phyloP scores from a whole-genome alignment of 257 asterid genomes.

The Solanum sparsipilum region DNA sequence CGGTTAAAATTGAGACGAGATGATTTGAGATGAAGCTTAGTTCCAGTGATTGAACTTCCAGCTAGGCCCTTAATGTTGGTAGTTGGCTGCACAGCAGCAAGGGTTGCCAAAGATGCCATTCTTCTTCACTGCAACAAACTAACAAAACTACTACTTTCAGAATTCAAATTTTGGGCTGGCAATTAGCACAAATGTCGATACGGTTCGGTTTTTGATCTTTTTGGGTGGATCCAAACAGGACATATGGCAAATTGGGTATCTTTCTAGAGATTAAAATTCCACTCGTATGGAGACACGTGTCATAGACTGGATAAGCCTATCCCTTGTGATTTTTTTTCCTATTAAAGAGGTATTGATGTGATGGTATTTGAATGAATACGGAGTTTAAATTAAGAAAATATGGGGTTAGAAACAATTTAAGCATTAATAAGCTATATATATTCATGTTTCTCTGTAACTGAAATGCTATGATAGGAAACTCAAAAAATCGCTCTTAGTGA shows the following conservation, averaged over 20 bases:
- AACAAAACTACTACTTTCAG: conserved; percentile 6
- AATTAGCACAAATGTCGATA: conserved; percentile 1
- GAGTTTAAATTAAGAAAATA: too few relatives aligned
- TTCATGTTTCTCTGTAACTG: background rate
- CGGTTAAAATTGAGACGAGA: conserved; percentile 42
- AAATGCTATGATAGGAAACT: too few relatives aligned
- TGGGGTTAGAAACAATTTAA: accelerated
- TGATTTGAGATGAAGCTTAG: conserved; percentile 58
- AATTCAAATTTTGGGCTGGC: conserved; percentile 2
- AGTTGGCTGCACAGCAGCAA: conserved; percentile 50
- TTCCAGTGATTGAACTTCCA: conserved; percentile 73
- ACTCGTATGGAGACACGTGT: conserved; percentile 20
- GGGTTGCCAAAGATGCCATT: conserved; percentile 73
- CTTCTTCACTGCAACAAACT: background rate
- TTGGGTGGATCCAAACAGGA: conserved; percentile 21
- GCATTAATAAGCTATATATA: background rate
- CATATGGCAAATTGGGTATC: conserved; percentile 36
- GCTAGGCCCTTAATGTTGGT: conserved; percentile 65
- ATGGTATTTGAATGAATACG: accelerated
- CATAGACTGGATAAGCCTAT: conserved; percentile 44
- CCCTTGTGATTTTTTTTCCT: background rate
- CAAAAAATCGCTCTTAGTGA: too few relatives aligned
- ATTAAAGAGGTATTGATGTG: too few relatives aligned
- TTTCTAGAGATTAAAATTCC: conserved; percentile 19
- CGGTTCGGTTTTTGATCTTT: background rate